Base-by-base conservation (phyloP, 768 basidiomycete genomes). In the Amanita rimosa region DNA sequence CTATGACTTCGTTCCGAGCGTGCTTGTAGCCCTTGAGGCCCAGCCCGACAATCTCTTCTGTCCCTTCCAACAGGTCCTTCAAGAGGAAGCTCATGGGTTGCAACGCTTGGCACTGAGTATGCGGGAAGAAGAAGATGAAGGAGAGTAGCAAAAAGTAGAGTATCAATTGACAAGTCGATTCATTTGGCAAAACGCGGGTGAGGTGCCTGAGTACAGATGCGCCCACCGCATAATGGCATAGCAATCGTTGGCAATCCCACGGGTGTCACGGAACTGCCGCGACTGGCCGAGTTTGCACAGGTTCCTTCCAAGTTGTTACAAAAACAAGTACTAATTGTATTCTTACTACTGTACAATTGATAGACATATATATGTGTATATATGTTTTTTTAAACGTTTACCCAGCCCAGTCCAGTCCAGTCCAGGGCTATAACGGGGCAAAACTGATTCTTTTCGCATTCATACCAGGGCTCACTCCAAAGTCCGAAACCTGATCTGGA, bases 1-100 rank as follows among this genome's bases (percentile, higher is more conserved):
- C 67, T 27, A 69, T 67, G 29, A 67, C 63, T 55, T 74, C 69
- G 47, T 58, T 60, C 9, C 41, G 41, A n/a, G 41, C 41, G 10
- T 43, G 41, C 7, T 27, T 43, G 9, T 27, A 43, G n/a, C 41
- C 41, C 16, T 43, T 43, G 3, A 27, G 1, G 14, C 41, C 26
- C 41, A 43, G 10, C 16, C 10, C 24, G 27, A 27, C 7, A 14
- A 43, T 9, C 7, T 43, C 41, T 27, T 42, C 41, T n/a, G 26
- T 27, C 9, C 26, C 27, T 16, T 17, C 41, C 1, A 43, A 14
- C 9, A 43, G 6, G 16, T 29, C 26, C 7, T 16, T 43, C 9
- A 43, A n/a, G n/a, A n/a, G 26, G 41, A 43, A 43, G 10, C 26
- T 16, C 41, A 43, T 43, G n/a, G n/a, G 24, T 43, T 16, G 26